Evolutionary conservation across 129 eudicot genomes (phyloP), one percentile per base, ranked within the genome.

Genomic region (Ambrosia artemisiifolia): DNA sequence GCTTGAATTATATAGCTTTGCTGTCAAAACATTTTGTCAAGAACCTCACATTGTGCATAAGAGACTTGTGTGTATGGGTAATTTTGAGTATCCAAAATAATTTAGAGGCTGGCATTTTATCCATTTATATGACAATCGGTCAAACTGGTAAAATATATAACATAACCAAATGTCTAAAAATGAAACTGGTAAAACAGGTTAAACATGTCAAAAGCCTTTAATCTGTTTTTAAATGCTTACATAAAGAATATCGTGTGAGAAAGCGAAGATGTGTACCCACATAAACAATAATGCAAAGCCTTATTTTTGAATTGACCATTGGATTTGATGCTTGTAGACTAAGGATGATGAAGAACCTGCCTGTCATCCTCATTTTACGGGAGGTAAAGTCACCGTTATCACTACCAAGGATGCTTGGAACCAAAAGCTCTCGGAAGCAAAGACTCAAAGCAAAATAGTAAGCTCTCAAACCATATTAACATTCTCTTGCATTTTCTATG

Each of bases 331-430:
- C 24, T 54, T 73, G 75, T 61, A 79, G 79, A 24, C 40, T 24
- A 17, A 56, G 16, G 28, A 35, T 16, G 80, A 75, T 18, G 84
- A 65, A 33, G 83, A 75, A 24, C 43, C 74, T 34, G 78, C 42
- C 8, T 46, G 46, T 20, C 77, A 65, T 33, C 50, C 71, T 19
- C 81, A 75, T 2, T 70, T 81, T 19, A 35, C 64, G 32, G 81
- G 84, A 34, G 84, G 84, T 34, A 81, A 81, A 8, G 84, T 81
- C 77, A 61, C 42, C 20, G 73, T 75, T 17, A 49, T 81, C 53
- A 64, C 84, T 64, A 70, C 70, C 73, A 81, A 81, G 61, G 84
- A 81, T 69, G 72, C 48, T 20, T 81, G 84, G 84, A 80, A 81
- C 72, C 40, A 60, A 47, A 81, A 81, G 84, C 63, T 81, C 9